Conservation (phyloP, 1,284 basidiomycete genomes). For the Boletus smithii region DNA sequence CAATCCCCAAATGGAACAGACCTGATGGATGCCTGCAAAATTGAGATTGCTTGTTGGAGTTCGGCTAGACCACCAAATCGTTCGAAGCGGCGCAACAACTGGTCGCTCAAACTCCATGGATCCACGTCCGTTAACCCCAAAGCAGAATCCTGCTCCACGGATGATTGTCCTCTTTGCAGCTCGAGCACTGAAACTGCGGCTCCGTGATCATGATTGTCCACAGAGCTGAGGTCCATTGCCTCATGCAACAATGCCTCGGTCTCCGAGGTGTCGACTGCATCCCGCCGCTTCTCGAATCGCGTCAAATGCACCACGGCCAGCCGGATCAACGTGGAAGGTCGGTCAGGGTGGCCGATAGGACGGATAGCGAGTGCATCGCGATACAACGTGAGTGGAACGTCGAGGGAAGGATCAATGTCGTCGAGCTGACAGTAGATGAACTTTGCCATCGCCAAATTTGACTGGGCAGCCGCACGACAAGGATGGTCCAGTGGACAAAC, state of each 20-base stretch:
- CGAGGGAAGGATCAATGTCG: neutral
- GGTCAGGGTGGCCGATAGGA: neutral
- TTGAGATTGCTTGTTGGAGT: too few relatives aligned
- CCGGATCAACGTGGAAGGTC: neutral
- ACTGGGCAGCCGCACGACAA: slow-evolving; percentile 7
- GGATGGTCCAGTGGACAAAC: slow-evolving; percentile 5
- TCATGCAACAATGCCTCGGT: neutral
- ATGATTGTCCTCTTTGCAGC: neutral
- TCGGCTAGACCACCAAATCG: too few relatives aligned
- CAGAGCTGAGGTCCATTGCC: neutral
- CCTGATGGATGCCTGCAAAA: neutral
- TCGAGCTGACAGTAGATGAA: neutral
- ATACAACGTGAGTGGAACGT: slow-evolving; percentile 1
- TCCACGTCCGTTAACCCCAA: too few relatives aligned
- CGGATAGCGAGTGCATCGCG: neutral
- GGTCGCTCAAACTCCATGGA: too few relatives aligned
- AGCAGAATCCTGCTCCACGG: too few relatives aligned
- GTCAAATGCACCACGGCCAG: neutral
- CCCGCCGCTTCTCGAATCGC: neutral
- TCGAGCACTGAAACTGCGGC: neutral
- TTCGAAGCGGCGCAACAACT: too few relatives aligned
- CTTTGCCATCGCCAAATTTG: slow-evolving; percentile 10
- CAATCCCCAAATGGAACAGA: neutral
- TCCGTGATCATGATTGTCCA: neutral
- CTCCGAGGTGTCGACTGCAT: neutral